Conservation (phyloP, 2,329 filamentous ascomycete genomes). For the Shiraia sp. region DNA sequence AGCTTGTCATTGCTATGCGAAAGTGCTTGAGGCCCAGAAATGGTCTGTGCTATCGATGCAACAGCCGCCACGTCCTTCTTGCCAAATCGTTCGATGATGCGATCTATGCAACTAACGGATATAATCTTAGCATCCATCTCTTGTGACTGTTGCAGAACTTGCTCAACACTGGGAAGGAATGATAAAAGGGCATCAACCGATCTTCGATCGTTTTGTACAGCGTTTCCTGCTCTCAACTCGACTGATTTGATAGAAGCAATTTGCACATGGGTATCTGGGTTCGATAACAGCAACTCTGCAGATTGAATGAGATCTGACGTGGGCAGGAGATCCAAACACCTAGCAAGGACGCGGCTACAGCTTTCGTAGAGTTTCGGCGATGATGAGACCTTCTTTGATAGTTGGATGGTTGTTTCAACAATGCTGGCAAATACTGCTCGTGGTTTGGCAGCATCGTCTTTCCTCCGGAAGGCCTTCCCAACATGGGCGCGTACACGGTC, state of each 20-base stretch:
- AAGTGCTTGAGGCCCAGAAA: conserved; percentile 76
- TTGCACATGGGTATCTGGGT: conserved; percentile 74
- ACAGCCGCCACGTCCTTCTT: conserved; percentile 84
- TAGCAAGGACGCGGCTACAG: conserved; percentile 71
- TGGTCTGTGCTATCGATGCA: conserved; percentile 72
- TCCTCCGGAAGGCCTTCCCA: conserved; percentile 33
- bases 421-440: conserved; percentile 42
- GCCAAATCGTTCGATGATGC: conserved; percentile 92
- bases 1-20: conserved; percentile 73
- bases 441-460: conserved; percentile 29
- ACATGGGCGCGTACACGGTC: conserved; percentile 36
- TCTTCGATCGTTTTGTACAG: conserved; percentile 67
- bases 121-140: conserved; percentile 80
- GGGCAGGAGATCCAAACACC: conserved; percentile 81
- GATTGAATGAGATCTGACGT: conserved; percentile 88
- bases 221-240: conserved; percentile 75
- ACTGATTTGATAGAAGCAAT: conserved; percentile 72
- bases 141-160: conserved; percentile 72
- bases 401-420: conserved; percentile 48
- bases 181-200: conserved; percentile 73
- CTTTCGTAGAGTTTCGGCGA: conserved; percentile 43
- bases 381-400: conserved; percentile 67
- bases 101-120: conserved; percentile 86
- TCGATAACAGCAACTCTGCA: conserved; percentile 78
- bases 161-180: conserved; percentile 78